Base-by-base conservation (phyloP, 225 moss, liverwort and hornwort genomes). In the Antitrichia curtipendula region DNA sequence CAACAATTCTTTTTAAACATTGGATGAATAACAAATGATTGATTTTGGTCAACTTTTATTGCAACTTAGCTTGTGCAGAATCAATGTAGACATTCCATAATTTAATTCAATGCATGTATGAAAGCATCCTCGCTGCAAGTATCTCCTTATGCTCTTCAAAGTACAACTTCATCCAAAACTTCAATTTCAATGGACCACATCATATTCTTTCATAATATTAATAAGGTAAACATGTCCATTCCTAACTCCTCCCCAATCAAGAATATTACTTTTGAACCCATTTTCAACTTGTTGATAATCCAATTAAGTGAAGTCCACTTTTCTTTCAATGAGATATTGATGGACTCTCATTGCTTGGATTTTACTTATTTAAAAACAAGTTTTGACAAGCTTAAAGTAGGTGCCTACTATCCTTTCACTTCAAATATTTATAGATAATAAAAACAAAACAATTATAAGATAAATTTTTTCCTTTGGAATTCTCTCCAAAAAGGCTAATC, bases 231-330 rank as follows among this genome's bases (percentile, higher is more conserved):
- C 1, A 18, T 3, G 2, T 8, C 17, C 63, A 63, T 63, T 34
- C 4, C 16, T 3, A 2, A 18, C 5, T 0, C 64, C 10, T 64
- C 10, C 1, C 19, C 6, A 64, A 64, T 10, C 6, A 0, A 1
- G 3, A 34, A 9, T 1, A 18, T 34, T 64, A 64, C 9, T 34
- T 32, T 64, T 34, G 34, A 3, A 64, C 5, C 34, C 34, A 34
- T 18, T 34, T 1, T 3, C 18, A 64, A 34, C 10, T 64, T 34
- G 4, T 18, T 64, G 3, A 18, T 34, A 64, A 34, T 64, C 13
- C 3, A 64, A 64, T 18, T 9, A 31, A 64, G 18, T n/a, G 11
- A 6, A 20, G 6, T n/a, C 2, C 2, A 20, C 6, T 65, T 3
- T 20, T 8, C 36, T 65, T 65, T 65, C 49, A 49, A 49, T 20